Conservation (phyloP, 2,329 filamentous ascomycete genomes). For the Corynespora cassiicola region DNA sequence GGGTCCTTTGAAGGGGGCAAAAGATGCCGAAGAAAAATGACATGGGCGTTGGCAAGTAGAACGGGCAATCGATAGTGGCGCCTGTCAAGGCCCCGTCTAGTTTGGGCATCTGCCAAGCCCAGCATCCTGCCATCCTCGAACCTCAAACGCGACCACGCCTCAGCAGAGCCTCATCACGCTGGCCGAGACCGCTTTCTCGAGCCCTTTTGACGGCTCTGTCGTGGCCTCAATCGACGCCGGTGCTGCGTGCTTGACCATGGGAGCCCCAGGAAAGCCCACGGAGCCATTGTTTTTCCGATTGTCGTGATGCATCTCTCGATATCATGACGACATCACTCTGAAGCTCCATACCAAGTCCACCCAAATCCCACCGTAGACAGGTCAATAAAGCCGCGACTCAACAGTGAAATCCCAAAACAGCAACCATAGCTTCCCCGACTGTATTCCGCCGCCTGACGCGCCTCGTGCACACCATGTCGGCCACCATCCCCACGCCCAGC, state of each 20-base stretch:
- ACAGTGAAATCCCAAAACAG: slow-evolving; percentile 15
- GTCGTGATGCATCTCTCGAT: slow-evolving; percentile 12
- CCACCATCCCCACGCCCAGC: slow-evolving; percentile 47
- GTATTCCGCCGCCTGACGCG: slow-evolving; percentile 46
- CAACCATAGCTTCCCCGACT: slow-evolving; percentile 48
- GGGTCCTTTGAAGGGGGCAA: too few relatives aligned
- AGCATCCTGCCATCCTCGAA: too few relatives aligned
- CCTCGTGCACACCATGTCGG: slow-evolving; percentile 53
- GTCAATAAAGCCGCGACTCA: slow-evolving; percentile 5
- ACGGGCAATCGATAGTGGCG: background rate
- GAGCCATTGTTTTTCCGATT: background rate
- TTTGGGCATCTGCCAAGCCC: background rate
- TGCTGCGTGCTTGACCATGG: too few relatives aligned
- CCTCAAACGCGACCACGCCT: too few relatives aligned
- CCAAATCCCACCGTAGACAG: slow-evolving; percentile 2
- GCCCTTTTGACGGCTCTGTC: too few relatives aligned
- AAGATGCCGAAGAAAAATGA: too few relatives aligned
- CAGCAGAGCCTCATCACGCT: background rate
- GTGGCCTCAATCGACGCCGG: too few relatives aligned
- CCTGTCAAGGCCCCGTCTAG: background rate
- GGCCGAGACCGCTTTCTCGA: too few relatives aligned
- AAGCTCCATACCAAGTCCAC: slow-evolving; percentile 7
- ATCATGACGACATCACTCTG: slow-evolving; percentile 27
- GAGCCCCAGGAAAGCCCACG: too few relatives aligned
- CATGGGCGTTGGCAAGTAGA: too few relatives aligned